A percentile compares a stretch with the other conserved stretches of the same genome.
Conservation (phyloP, 108 stramenopile genomes). For the Tribonema minus region DNA sequence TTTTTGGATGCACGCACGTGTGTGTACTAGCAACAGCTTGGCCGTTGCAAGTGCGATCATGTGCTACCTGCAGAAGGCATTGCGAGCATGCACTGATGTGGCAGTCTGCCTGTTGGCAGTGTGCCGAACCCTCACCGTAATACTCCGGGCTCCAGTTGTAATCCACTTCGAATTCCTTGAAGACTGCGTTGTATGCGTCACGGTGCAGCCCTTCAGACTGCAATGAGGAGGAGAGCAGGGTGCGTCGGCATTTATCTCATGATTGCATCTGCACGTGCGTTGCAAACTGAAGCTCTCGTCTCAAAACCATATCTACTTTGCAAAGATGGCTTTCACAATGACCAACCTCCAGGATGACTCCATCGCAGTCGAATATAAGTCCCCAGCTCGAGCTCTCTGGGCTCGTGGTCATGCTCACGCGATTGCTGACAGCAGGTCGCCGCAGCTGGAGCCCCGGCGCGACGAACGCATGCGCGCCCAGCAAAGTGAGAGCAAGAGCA, state of each 20-base stretch:
- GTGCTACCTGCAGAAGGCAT: too few relatives aligned
- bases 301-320: background rate
- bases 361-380: slow-evolving; percentile 48
- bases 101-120: background rate
- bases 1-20: too few relatives aligned
- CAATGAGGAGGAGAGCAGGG: background rate
- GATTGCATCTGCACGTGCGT: background rate
- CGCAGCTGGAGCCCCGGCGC: background rate
- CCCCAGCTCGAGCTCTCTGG: slow-evolving; percentile 10
- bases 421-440: too few relatives aligned
- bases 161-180: slow-evolving; percentile 34
- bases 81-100: background rate
- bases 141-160: slow-evolving; percentile 45
- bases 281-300: background rate
- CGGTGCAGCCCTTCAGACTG: slow-evolving; percentile 45
- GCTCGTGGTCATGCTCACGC: too few relatives aligned
- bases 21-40: too few relatives aligned
- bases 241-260: background rate
- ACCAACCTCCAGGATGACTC: slow-evolving; percentile 44
- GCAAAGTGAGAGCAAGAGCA: too few relatives aligned
- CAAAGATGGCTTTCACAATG: background rate
- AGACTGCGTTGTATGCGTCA: slow-evolving; percentile 45
- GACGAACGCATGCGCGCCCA: background rate
- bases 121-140: slow-evolving; percentile 13
- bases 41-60: too few relatives aligned